Conservation (phyloP, 306 rosid genomes). For the Citrullus amarus region DNA sequence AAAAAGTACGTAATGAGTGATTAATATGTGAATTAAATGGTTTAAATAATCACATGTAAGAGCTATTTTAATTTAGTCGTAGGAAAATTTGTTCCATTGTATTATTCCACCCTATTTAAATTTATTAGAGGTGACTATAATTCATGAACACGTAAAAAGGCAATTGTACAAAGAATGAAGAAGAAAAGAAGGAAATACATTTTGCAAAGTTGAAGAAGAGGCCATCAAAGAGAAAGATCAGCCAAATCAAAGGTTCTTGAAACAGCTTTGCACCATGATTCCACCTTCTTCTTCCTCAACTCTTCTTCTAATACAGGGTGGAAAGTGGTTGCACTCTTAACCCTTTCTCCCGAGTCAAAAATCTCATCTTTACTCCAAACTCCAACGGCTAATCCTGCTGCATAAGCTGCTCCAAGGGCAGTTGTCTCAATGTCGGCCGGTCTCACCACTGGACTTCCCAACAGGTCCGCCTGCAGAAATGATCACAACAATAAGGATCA, state of each 20-base stretch:
- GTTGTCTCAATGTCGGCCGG: slow-evolving; percentile 88
- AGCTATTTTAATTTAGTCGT: neutral
- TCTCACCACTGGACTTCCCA: slow-evolving; percentile 58
- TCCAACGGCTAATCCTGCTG: slow-evolving; percentile 87
- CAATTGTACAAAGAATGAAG: neutral
- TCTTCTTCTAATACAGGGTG: slow-evolving; percentile 30
- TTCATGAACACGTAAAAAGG: neutral
- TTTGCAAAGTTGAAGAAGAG: neutral
- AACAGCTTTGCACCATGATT: slow-evolving; percentile 83
- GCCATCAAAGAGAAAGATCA: slow-evolving; percentile 47
- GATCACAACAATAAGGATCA: neutral
- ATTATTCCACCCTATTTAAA: neutral
- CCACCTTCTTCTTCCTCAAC: slow-evolving; percentile 55
- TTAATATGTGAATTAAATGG: neutral
- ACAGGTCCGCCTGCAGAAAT: slow-evolving; percentile 56
- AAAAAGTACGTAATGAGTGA: neutral
- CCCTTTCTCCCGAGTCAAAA: slow-evolving; percentile 30
- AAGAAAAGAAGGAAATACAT: neutral
- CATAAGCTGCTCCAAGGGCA: slow-evolving; percentile 92
- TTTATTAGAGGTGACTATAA: neutral
- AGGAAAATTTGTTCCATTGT: neutral
- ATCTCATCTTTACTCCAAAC: slow-evolving; percentile 57
- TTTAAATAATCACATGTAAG: neutral
- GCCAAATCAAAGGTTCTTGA: slow-evolving; percentile 71
- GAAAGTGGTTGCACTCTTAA: slow-evolving; percentile 32